Evolutionary conservation across 805 yeast genomes (phyloP), one percentile per base, ranked within the genome.

Genomic region (Debaryomyces prosopidis): DNA sequence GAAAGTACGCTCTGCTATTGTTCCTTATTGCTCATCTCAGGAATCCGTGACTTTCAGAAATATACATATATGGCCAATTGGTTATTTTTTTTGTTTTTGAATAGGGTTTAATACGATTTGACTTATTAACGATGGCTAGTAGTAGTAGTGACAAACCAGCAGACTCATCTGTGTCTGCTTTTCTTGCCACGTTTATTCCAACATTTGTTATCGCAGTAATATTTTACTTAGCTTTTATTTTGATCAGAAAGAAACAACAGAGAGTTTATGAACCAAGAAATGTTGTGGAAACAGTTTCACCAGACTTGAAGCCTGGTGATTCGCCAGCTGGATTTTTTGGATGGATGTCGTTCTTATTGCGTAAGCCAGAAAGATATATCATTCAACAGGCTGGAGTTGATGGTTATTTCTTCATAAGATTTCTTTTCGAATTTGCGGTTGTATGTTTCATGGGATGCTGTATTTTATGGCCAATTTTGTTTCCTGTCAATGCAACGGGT

Each of bases 401-500:
- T 65, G 94, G 94, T 2, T 87, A 84, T 61, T 82, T 87, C 60
- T 87, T 82, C 59, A 63, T 85, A 42, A 74, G 95, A 50, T 87
- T 78, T 57, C 56, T 87, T 45, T 75, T 79, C 36, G 76, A 81
- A 23, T 81, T 84, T 49, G 74, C 76, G 3, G 51, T 73, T 9
- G 49, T 85, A 32, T 80, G 84, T 28, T 50, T 82, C 9, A 20
- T 81, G 5, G 83, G 83, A 1, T 79, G 82, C 41, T 42, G 80
- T 10, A 52, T 85, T 17, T 52, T 82, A 17, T 81, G 87, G 78
- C 91, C 91, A 28, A 73, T 87, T 42, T 68, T 87, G 43, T 75
- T 87, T 55, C 85, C 95, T 0, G 81, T 87, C 35, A 83, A 85
- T 63, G 90, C 89, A 14, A 79, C 89, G 6, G 83, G 85, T 51